Conservation (phyloP, 2,329 filamentous ascomycete species). For the Aspergillus aculeatinus region DNA sequence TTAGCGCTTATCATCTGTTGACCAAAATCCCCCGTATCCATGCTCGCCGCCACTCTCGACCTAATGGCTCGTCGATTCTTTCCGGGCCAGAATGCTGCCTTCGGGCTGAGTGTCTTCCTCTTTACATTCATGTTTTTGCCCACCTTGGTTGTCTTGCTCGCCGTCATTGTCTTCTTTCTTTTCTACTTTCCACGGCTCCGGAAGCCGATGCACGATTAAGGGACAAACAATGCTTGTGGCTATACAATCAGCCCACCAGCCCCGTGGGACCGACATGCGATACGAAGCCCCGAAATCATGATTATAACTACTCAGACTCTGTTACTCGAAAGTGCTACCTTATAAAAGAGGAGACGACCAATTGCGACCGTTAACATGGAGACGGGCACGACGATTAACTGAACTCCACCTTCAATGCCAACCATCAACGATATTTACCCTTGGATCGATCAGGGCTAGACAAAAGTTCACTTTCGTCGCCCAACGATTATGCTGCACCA, state of each 20-base stretch:
- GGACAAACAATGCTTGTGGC: background rate
- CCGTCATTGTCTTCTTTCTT: constrained; percentile 32
- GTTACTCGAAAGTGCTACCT: background rate
- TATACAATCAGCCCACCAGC: background rate
- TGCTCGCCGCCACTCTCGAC: constrained; percentile 22
- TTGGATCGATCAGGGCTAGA: no score
- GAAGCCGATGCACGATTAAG: constrained; percentile 12
- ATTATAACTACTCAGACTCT: background rate
- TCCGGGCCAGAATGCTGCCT: constrained; percentile 26
- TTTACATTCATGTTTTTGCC: constrained; percentile 39
- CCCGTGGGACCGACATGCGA: background rate
- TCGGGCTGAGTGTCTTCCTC: constrained; percentile 33
- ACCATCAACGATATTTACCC: no score
- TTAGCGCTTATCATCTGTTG: background rate
- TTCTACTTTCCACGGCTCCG: constrained; percentile 30
- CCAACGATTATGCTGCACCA: no score
- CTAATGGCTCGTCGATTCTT: constrained; percentile 31
- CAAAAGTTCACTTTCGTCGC: no score
- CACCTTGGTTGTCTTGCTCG: constrained; percentile 32
- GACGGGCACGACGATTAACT: no score
- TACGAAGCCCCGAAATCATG: background rate
- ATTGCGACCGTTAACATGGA: no score
- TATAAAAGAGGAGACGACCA: no score
- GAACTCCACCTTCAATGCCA: no score
- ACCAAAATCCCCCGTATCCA: constrained; percentile 1